Evolutionary conservation across 2,329 filamentous ascomycete species (phyloP).

Genomic region (Sporothrix inflata): DNA sequence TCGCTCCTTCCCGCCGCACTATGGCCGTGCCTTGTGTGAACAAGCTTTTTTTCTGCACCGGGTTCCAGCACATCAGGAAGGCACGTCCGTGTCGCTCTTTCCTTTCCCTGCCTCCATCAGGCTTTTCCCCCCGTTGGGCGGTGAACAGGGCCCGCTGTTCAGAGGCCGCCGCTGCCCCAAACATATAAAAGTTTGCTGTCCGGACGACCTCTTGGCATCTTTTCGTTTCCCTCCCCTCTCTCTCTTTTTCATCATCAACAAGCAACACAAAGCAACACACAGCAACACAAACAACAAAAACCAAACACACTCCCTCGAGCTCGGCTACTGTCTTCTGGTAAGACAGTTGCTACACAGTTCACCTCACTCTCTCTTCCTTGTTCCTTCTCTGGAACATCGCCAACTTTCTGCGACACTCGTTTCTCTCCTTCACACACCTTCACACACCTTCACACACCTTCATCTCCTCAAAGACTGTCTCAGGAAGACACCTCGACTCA

Average conservation of each 20-base stretch:
- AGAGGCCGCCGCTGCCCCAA: not conserved
- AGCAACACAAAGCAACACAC: not conserved
- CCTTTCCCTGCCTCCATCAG: conserved; percentile 3
- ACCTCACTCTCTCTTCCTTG: not conserved
- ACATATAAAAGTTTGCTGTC: conserved; percentile 22
- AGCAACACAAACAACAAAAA: not conserved
- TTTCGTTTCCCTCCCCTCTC: not conserved
- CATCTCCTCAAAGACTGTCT: not conserved
- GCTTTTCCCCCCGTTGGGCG: not conserved
- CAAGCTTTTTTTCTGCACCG: not conserved
- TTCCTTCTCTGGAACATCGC: not conserved
- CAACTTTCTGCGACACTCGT: not conserved
- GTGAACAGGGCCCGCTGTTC: not conserved
- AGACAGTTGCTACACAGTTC: conserved; percentile 6
- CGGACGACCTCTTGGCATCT: conserved; percentile 20
- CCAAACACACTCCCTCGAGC: conserved; percentile 4
- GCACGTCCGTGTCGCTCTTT: conserved; percentile 2
- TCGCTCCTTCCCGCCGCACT: conserved; percentile 18
- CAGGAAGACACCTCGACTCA: not conserved
- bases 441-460: not conserved
- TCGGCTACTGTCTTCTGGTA: conserved; percentile 19
- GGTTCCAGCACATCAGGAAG: conserved; percentile 1
- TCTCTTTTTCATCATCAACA: not conserved
- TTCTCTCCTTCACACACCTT: not conserved
- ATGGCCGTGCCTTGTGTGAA: conserved; percentile 3